Base-by-base conservation (phyloP, 202 grass and related monocot genomes). In the Cymbopogon flexuosus region DNA sequence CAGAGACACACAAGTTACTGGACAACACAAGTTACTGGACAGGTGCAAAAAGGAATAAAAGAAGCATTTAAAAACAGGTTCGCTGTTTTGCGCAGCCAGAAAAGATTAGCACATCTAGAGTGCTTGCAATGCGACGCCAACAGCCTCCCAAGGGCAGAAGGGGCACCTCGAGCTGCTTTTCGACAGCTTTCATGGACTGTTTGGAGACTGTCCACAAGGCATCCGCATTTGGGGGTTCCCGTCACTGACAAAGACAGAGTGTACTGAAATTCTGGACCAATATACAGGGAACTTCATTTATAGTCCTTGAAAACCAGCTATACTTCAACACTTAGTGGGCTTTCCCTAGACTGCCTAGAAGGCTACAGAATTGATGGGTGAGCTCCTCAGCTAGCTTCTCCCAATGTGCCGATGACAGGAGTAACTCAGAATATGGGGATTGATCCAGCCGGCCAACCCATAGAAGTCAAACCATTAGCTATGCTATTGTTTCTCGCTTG, bases 141-240 rank as follows among this genome's bases (percentile, higher is more conserved):
- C 76, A 10, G 87, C 92, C 70, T 88, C 88, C 0, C 63, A 84
- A 8, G 95, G 95, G n/a, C 95, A 98, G 78, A 91, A 98, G 29
- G 92, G 95, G 63, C 95, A 98, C 66, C 95, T 81, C 24, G 90
- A 93, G 72, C 92, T 95, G 65, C 87, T 91, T 77, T 95, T 95
- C 0, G 92, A 94, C 23, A 98, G 70, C 64, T 95, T 95, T 37
- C 85, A 79, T 72, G 90, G 35, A 94, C 45, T 98, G 92, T 82
- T 94, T 91, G 2, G 92, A 94, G 27, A 98, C 92, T 94, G 92
- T 5, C 92, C 95, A 6, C 92, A 98, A 56, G 92, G 95, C 88
- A 98, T 98, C 72, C 92, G 52, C 92, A 98, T 95, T 2, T 92
- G 86, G 35, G 95, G 95, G 70, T 95, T 98, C 65, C 95, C 92